These are phyloP conservation scores for Cladosporium cucumerinum DNA, from an alignment of 2,329 filamentous ascomycete species.

Conservation along the genomic window DNA sequence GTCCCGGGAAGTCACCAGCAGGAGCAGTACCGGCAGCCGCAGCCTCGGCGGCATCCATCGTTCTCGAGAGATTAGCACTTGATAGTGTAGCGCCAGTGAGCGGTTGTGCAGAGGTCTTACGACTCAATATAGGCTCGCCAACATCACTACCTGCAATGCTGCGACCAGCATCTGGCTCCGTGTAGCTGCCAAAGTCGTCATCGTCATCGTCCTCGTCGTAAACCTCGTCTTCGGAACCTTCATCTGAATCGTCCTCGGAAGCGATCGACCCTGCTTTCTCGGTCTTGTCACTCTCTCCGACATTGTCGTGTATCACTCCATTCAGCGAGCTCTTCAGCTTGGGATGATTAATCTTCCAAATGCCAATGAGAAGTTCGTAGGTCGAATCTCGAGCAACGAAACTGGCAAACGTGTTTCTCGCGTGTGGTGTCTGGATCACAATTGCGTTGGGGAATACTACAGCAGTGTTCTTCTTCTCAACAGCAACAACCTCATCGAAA, in stretches of 20 bases:
- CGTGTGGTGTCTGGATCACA: constrained; percentile 92
- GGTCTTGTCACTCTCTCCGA: constrained; percentile 81
- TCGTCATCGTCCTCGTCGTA: constrained; percentile 78
- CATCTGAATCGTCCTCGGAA: constrained; percentile 48
- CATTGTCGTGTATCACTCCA: constrained; percentile 74
- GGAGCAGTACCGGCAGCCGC: constrained; percentile 41
- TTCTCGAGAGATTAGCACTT: constrained; percentile 34
- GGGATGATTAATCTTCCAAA: constrained; percentile 96
- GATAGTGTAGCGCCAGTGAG: constrained; percentile 37
- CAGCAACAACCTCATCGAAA: constrained; percentile 94
- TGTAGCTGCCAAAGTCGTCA: constrained; percentile 58
- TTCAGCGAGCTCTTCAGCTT: constrained; percentile 88
- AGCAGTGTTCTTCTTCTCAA: constrained; percentile 95
- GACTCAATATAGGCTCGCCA: constrained; percentile 49
- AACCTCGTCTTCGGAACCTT: constrained; percentile 71
- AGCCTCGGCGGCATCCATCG: constrained; percentile 35
- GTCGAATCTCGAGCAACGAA: constrained; percentile 92
- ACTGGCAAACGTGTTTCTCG: constrained; percentile 92
- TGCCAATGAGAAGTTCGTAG: constrained; percentile 94
- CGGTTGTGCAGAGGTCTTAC: constrained; percentile 66
- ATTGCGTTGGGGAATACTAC: constrained; percentile 96
- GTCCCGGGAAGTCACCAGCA: constrained; percentile 73
- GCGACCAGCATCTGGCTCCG: constrained; percentile 48
- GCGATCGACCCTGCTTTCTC: constrained; percentile 70
- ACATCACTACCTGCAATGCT: constrained; percentile 55